A percentile compares a stretch with the other conserved stretches of the same genome.
Conservation (phyloP, 208 protist genomes). For the Trypanosoma grayi region DNA sequence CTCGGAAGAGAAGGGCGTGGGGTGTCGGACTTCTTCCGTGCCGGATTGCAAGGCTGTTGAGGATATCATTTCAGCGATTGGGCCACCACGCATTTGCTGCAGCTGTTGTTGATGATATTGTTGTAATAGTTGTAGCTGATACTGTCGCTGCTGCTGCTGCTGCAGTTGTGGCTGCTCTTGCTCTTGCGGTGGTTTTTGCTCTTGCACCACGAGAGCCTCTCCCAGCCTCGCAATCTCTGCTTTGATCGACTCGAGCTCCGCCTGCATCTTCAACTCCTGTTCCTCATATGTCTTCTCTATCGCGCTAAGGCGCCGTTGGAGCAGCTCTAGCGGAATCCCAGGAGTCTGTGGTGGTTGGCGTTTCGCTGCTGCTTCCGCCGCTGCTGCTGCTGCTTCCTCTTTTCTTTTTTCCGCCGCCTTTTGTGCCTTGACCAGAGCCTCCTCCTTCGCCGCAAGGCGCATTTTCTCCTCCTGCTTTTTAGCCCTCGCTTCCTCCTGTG, state of each 20-base stretch:
- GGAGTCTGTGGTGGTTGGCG: neutral
- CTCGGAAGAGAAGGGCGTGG: slow-evolving; percentile 22
- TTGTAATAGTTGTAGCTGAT: no score
- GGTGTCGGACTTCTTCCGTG: neutral
- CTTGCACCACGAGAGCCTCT: neutral
- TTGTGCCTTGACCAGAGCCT: neutral
- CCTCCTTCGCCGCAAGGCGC: neutral
- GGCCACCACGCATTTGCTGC: neutral
- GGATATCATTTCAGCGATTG: neutral
- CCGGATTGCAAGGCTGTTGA: neutral
- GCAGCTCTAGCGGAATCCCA: slow-evolving; percentile 6
- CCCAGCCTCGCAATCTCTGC: slow-evolving; percentile 1
- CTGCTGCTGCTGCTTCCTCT: neutral
- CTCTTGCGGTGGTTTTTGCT: slow-evolving; percentile 1
- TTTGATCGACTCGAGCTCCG: slow-evolving; percentile 17
- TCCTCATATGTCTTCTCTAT: slow-evolving; percentile 15
- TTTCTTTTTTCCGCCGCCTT: slow-evolving; percentile 1
- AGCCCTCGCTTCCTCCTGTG: neutral
- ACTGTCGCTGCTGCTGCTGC: no score
- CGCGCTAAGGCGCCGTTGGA: slow-evolving; percentile 8
- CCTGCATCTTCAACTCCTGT: slow-evolving; percentile 17
- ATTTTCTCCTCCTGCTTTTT: neutral
- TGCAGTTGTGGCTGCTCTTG: no score
- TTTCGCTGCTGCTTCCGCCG: slow-evolving; percentile 2
- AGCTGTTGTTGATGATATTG: no score